phyloP scores from a whole-genome alignment of 345 rosid species.

The Aurinia saxatilis region DNA sequence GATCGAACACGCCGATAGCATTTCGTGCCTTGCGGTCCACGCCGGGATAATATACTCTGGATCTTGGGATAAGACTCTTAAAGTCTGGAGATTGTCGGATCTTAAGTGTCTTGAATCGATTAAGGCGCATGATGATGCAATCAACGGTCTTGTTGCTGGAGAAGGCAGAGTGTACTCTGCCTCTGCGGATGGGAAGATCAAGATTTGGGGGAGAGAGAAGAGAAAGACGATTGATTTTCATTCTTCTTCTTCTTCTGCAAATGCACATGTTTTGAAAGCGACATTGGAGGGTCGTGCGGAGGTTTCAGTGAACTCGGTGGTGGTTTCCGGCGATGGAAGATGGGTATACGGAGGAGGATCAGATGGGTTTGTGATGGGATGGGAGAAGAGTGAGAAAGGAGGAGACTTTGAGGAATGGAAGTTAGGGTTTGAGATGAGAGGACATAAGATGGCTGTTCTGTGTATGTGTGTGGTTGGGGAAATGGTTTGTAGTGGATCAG shows the following conservation, averaged over 20 bases:
- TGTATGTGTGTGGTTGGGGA: slow-evolving; percentile 63
- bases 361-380: slow-evolving; percentile 79
- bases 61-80: slow-evolving; percentile 92
- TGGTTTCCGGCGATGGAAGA: slow-evolving; percentile 56
- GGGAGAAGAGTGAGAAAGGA: slow-evolving; percentile 46
- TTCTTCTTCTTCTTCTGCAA: slow-evolving; percentile 32
- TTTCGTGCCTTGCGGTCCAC: slow-evolving; percentile 68
- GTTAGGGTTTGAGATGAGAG: slow-evolving; percentile 54
- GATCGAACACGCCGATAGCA: slow-evolving; percentile 86
- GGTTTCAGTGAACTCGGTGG: slow-evolving; percentile 64
- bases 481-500: slow-evolving; percentile 71
- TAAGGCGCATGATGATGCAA: slow-evolving; percentile 82
- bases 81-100: slow-evolving; percentile 83
- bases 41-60: slow-evolving; percentile 72
- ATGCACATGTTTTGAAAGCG: slow-evolving; percentile 56
- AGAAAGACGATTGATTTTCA: slow-evolving; percentile 24
- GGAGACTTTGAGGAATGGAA: slow-evolving; percentile 42
- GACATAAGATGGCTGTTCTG: slow-evolving; percentile 68
- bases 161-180: slow-evolving; percentile 79
- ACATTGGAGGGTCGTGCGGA: slow-evolving; percentile 70
- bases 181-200: slow-evolving; percentile 81
- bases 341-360: slow-evolving; percentile 86
- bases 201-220: slow-evolving; percentile 69
- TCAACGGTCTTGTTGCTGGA: slow-evolving; percentile 54
- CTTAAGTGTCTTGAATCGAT: slow-evolving; percentile 86